Evolutionary conservation across 2,329 filamentous ascomycete genomes (phyloP), one percentile per base, ranked within the genome.

Genomic region (Xylariaceae sp.): DNA sequence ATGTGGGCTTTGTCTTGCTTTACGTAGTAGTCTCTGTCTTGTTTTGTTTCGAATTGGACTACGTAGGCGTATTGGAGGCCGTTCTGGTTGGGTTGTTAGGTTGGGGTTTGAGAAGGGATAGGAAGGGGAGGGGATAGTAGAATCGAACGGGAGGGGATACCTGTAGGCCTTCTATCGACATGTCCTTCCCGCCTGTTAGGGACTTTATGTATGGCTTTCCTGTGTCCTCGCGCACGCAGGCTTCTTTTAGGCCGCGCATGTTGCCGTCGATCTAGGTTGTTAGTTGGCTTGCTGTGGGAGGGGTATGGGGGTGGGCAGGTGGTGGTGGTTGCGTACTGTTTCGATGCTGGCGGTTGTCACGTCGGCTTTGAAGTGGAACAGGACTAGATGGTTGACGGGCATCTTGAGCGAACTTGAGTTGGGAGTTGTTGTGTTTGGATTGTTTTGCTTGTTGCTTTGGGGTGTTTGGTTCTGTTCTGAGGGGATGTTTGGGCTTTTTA

Each of bases 181-280:
- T 85, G 63, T 88, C 81, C 51, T 70, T 72, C 0, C 86, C 85
- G 0, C 84, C 85, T 0, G 76, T 74, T 15, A 78, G 72, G 0
- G 78, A 75, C 51, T 75, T 76, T 53, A 88, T 81, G 62, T 88
- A 89, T 0, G 79, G 78, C 54, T 79, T 71, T 8, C 82, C 71
- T 0, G 81, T 79, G 2, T 71, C 72, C 10, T 84, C 81, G 56
- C 85, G 79, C 2, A 86, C 40, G 66, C 86, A 89, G 13, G 74
- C 74, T 3, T 82, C 70, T 58, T 76, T 75, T 2, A 89, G 70
- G 0, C 70, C 74, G 13, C 86, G 69, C 76, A 87, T 81, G 16
- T 76, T 47, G 18, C 47, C 43, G 40, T 51, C 56, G 34, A 53
- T 60, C 61, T 57, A 21, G 15, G n/a, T n/a, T n/a, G n/a, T n/a